These are phyloP conservation scores for Suillus occidentalis DNA, from an alignment of 768 basidiomycete genomes.

Conservation along the genomic window DNA sequence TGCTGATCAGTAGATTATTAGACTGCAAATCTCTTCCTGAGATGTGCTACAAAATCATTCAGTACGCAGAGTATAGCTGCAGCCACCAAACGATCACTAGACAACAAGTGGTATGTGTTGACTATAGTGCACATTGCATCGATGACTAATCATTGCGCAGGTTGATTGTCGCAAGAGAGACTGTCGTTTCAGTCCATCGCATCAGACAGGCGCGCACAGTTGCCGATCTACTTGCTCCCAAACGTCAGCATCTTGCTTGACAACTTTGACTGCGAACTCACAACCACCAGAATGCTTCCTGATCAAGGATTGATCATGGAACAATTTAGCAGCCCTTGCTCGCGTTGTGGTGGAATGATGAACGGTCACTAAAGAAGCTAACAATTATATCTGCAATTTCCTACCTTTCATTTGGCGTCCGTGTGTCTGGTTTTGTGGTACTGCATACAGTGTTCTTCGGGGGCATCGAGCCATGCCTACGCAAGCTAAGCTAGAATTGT, in stretches of 20 bases:
- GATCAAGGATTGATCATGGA: slow-evolving; percentile 31
- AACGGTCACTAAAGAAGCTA: slow-evolving; percentile 27
- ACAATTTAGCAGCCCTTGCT: slow-evolving; percentile 12
- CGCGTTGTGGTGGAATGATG: slow-evolving; percentile 18
- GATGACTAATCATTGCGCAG: slow-evolving; percentile 26
- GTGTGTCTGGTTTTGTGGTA: neutral
- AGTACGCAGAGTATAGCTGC: slow-evolving; percentile 36
- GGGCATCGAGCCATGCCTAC: neutral
- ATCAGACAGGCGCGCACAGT: slow-evolving; percentile 33
- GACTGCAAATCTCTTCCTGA: slow-evolving; percentile 1
- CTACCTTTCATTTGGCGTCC: neutral
- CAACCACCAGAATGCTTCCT: slow-evolving; percentile 26
- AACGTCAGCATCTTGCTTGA: slow-evolving; percentile 27
- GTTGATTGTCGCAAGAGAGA: slow-evolving; percentile 45
- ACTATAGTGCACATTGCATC: neutral
- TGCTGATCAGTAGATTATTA: neutral
- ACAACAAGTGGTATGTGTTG: slow-evolving; percentile 34
- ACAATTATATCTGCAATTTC: neutral
- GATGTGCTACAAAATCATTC: slow-evolving; percentile 37
- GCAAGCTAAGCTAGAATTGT: neutral
- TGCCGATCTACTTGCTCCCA: slow-evolving; percentile 40
- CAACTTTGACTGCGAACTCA: neutral
- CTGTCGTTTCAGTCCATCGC: slow-evolving; percentile 43
- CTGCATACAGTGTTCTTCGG: neutral
- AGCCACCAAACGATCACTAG: slow-evolving; percentile 29